phyloP scores from a whole-genome alignment of 2,329 filamentous ascomycete species.

The Colletotrichum lentis region DNA sequence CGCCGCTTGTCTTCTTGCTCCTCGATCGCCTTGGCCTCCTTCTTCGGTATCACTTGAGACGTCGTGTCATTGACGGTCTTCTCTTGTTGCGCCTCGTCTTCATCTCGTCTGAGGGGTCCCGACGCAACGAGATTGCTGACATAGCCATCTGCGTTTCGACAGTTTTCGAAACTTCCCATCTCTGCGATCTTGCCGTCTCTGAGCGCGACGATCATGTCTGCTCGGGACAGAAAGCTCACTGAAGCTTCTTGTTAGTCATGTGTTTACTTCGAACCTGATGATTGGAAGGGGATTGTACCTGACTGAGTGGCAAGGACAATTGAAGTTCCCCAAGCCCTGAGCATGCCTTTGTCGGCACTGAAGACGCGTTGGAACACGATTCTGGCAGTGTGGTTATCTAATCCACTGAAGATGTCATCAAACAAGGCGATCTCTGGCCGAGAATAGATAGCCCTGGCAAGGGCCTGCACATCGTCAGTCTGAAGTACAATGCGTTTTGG shows the following conservation, averaged over 20 bases:
- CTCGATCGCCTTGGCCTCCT: background rate
- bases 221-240: constrained; percentile 44
- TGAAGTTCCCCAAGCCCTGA: constrained; percentile 46
- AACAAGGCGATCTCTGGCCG: constrained; percentile 46
- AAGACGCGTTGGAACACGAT: constrained; percentile 46
- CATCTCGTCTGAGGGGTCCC: background rate
- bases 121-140: constrained; percentile 43
- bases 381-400: constrained; percentile 49
- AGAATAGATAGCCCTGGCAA: constrained; percentile 52
- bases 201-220: constrained; percentile 49
- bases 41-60: background rate
- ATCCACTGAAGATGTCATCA: constrained; percentile 51
- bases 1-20: constrained; percentile 26
- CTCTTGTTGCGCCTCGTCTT: background rate
- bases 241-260: background rate
- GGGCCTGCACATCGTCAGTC: constrained; percentile 42
- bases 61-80: background rate
- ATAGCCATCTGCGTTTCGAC: constrained; percentile 47
- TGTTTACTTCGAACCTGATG: background rate
- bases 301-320: constrained; percentile 50
- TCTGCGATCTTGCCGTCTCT: constrained; percentile 46
- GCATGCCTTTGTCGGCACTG: constrained; percentile 40
- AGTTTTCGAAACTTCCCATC: constrained; percentile 47
- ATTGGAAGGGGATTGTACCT: constrained; percentile 30
- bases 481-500: no score